Conservation (phyloP, 1,284 basidiomycete genomes). For the Rhodotorula sp. region DNA sequence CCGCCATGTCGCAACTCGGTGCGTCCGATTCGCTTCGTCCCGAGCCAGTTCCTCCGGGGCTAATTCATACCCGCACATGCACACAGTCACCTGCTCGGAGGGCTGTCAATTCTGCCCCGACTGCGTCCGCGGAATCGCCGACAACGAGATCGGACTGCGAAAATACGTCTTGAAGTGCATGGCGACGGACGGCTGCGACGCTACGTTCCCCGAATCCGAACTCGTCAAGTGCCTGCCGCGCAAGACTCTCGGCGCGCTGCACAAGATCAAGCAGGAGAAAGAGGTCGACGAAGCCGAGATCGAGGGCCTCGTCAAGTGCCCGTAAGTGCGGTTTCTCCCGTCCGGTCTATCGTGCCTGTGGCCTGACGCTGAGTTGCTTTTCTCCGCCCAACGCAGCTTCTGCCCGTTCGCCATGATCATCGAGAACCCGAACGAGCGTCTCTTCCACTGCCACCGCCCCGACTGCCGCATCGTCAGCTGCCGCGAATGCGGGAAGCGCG, state of each 20-base stretch:
- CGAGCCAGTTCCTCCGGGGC: too few relatives aligned
- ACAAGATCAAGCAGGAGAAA: conserved; percentile 44
- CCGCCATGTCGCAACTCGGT: conserved; percentile 24
- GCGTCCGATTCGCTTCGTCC: neutral
- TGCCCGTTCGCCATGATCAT: conserved; percentile 44
- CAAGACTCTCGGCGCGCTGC: conserved; percentile 38
- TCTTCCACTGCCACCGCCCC: conserved; percentile 40
- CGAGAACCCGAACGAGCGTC: conserved; percentile 43
- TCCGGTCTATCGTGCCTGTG: neutral
- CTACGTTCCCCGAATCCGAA: conserved; percentile 39
- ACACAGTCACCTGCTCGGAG: conserved; percentile 37
- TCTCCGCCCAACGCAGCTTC: conserved; percentile 18
- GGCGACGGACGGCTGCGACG: conserved; percentile 41
- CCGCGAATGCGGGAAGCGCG: conserved; percentile 42
- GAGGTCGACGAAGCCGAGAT: conserved; percentile 42
- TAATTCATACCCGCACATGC: neutral
- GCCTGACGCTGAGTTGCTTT: neutral
- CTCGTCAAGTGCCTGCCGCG: conserved; percentile 32
- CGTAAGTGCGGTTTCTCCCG: conserved; percentile 11
- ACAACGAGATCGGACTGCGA: conserved; percentile 41
- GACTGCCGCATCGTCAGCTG: conserved; percentile 42
- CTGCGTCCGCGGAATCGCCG: conserved; percentile 40
- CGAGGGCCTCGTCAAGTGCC: conserved; percentile 41
- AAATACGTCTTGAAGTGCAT: conserved; percentile 43
- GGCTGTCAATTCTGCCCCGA: conserved; percentile 44